Conservation (phyloP, 2,329 filamentous ascomycete species). For the Arthrocladium fulminans region DNA sequence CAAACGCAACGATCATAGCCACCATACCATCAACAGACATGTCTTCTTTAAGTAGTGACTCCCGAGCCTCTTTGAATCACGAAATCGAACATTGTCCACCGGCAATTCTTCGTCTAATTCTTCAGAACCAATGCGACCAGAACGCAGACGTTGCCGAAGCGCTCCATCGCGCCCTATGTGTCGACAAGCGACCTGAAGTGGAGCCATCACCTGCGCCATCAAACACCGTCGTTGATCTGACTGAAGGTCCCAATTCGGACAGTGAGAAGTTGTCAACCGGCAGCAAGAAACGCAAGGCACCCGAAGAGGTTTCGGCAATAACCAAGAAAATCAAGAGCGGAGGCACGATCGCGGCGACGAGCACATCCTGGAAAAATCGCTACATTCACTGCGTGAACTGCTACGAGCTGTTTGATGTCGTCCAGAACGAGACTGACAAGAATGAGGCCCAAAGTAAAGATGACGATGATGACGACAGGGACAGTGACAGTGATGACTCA, state of each 20-base stretch:
- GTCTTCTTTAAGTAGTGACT: background rate
- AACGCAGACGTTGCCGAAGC: background rate
- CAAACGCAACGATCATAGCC: background rate
- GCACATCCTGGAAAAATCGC: background rate
- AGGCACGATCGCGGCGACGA: background rate
- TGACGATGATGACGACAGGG: background rate
- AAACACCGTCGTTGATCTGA: background rate
- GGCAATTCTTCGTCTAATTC: background rate
- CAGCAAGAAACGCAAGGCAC: slow-evolving; percentile 2
- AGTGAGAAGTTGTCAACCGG: background rate
- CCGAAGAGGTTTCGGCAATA: background rate
- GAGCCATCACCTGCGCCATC: background rate
- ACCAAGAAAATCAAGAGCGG: background rate
- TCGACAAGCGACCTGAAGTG: background rate
- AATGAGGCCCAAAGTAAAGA: background rate
- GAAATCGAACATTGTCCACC: background rate
- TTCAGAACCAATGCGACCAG: background rate
- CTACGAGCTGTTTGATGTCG: slow-evolving; percentile 22
- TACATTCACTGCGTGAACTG: slow-evolving; percentile 21
- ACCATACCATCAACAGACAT: background rate
- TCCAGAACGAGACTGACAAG: slow-evolving; percentile 10
- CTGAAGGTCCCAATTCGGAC: background rate
- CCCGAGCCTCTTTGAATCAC: background rate
- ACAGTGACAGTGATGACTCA: background rate
- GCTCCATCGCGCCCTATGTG: background rate